Evolutionary conservation across 139 green algal species (phyloP), one percentile per base, ranked within the genome.

Genomic region (Asterochloris erici): DNA sequence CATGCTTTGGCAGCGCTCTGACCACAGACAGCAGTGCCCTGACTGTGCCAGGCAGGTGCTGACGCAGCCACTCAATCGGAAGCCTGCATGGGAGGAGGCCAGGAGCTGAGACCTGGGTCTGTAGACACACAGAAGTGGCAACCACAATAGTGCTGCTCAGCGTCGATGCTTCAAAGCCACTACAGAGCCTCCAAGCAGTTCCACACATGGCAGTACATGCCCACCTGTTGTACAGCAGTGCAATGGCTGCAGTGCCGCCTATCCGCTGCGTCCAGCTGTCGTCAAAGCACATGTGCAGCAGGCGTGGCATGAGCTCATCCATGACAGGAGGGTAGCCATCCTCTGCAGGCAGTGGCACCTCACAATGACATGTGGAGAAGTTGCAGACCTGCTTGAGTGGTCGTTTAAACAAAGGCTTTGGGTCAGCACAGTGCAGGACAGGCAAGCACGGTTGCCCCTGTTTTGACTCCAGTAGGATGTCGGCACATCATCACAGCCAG

Each of bases 231-330:
- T 54, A n/a, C 19, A 95, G 78, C 78, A 91, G 66, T 24, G 85
- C 73, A 6, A 98, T 77, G n/a, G 92, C 94, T 14, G 89, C 85
- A 12, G 94, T 87, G 23, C 95, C 96, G 23, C 95, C 95, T 13
- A 98, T 84, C 26, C 93, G 90, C 11, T 85, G 83, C 11, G 93
- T 79, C 96, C 95, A 99, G 12, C 84, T 85, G 74, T 94, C 92
- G 16, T 93, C 91, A 77, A 95, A 97, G 88, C 96, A 98, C 84
- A 90, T 94, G 85, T 98, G 92, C 83, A 98, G 81, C 61, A 98
- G 79, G 15, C 94, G 90, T 9, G 86, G 86, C 38, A 96, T 73
- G 47, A 99, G 86, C 71, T 95, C 88, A 27, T 97, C 90, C 16
- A 98, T 79, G 24, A 98, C 88, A 12, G 85, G 38, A 13, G 92